Conservation (phyloP, 2,329 filamentous ascomycete genomes). For the Ophiostoma pallidulum region DNA sequence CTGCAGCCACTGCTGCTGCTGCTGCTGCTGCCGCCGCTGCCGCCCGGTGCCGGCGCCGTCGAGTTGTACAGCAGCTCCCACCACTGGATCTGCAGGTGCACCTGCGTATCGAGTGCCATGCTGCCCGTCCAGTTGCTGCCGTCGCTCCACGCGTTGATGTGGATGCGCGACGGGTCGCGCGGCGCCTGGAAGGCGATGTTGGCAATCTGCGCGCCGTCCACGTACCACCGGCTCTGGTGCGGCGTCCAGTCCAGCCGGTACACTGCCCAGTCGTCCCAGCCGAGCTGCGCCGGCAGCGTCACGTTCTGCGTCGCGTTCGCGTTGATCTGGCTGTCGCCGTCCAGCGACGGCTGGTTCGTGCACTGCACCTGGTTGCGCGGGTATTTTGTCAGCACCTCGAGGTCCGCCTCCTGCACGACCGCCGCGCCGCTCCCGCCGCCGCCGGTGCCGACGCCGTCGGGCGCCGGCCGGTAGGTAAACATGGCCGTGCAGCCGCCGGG, state of each 20-base stretch:
- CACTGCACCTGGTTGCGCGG: conserved; percentile 39
- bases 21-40: too few relatives aligned
- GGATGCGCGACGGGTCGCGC: conserved; percentile 39
- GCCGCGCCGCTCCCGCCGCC: conserved; percentile 16
- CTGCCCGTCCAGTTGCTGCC: conserved; percentile 51
- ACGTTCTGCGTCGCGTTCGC: conserved; percentile 38
- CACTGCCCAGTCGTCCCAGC: conserved; percentile 47
- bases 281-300: conserved; percentile 32
- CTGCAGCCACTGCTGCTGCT: conserved; percentile 14
- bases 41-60: conserved; percentile 21
- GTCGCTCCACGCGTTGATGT: conserved; percentile 53
- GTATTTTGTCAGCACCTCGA: conserved; percentile 43
- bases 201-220: conserved; percentile 40
- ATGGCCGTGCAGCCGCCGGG: conserved; percentile 42
- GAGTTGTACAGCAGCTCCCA: conserved; percentile 50
- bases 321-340: conserved; percentile 33
- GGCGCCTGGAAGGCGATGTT: conserved; percentile 48
- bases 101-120: conserved; percentile 41
- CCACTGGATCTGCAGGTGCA: conserved; percentile 52
- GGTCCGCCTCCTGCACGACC: conserved; percentile 40
- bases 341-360: conserved; percentile 51
- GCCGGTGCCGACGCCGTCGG: conserved; percentile 8
- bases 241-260: conserved; percentile 53
- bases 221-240: conserved; percentile 44
- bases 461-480: conserved; percentile 38